Conservation (phyloP, 441 rosid species). For the California macrophylla region DNA sequence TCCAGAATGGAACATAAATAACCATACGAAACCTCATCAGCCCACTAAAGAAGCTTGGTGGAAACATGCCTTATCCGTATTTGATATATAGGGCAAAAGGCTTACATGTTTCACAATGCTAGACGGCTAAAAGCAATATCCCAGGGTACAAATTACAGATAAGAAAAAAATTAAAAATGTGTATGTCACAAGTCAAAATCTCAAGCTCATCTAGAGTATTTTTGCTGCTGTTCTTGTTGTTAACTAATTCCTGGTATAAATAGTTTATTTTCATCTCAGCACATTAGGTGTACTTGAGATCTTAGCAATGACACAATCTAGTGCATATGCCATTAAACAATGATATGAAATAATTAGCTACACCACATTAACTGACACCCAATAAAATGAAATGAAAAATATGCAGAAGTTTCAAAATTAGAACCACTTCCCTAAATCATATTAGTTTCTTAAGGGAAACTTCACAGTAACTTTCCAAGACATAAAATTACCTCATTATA, state of each 20-base stretch:
- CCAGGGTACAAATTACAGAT: not conserved
- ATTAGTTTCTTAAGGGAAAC: not conserved
- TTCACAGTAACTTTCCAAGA: not conserved
- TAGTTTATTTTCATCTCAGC: no score
- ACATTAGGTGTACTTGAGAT: no score
- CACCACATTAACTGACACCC: not conserved
- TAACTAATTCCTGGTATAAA: no score
- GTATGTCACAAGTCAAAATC: no score
- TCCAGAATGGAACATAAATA: not conserved
- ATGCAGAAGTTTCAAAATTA: not conserved
- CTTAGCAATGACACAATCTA: not conserved
- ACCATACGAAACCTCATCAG: not conserved
- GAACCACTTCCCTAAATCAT: not conserved
- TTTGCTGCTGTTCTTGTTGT: no score
- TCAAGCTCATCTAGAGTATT: no score
- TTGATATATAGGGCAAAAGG: no score
- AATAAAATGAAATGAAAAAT: not conserved
- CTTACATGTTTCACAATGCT: not conserved
- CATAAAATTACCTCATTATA: conserved; percentile 36
- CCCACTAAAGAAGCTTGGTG: not conserved
- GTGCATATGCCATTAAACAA: not conserved
- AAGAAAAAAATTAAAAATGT: not conserved
- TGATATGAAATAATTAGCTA: not conserved
- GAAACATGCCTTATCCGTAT: not conserved
- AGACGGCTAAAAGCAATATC: not conserved